Percentiles rank a stretch among this genome's conserved stretches.
Conservation (phyloP, 768 basidiomycete species). For the Brasilioporus rufonigricans region DNA sequence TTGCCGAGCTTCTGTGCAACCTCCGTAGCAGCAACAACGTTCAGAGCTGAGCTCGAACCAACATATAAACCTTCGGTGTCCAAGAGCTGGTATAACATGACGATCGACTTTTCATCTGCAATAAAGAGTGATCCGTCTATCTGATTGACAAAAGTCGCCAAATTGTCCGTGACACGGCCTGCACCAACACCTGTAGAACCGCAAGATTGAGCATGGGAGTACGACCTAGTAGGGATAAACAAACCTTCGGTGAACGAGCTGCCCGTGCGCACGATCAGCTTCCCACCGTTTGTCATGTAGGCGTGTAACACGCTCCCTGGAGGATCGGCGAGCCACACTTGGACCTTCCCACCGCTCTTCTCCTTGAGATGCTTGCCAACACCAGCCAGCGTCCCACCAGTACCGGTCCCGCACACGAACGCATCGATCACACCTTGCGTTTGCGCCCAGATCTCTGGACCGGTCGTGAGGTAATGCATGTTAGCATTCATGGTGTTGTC, state of each 20-base stretch:
- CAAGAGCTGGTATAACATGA: slow-evolving; percentile 90
- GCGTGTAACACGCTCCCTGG: slow-evolving; percentile 91
- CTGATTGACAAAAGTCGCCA: slow-evolving; percentile 76
- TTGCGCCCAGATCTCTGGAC: slow-evolving; percentile 96
- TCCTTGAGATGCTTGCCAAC: slow-evolving; percentile 83
- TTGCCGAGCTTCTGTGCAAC: slow-evolving; percentile 82
- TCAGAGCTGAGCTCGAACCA: slow-evolving; percentile 91
- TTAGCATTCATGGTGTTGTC: slow-evolving; percentile 94
- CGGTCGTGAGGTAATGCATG: slow-evolving; percentile 87
- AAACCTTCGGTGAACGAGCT: slow-evolving; percentile 90
- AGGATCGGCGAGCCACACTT: slow-evolving; percentile 95
- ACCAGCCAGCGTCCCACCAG: slow-evolving; percentile 96
- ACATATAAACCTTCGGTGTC: slow-evolving; percentile 93
- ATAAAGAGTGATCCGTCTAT: slow-evolving; percentile 86
- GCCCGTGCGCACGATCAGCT: slow-evolving; percentile 70
- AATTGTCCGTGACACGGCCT: slow-evolving; percentile 90
- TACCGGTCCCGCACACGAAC: slow-evolving; percentile 93
- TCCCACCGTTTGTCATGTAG: slow-evolving; percentile 78
- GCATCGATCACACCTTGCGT: slow-evolving; percentile 75
- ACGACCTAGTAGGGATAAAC: slow-evolving; percentile 1
- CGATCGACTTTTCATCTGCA: slow-evolving; percentile 84
- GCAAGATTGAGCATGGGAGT: background rate
- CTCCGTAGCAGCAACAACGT: slow-evolving; percentile 91
- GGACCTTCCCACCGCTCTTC: slow-evolving; percentile 69
- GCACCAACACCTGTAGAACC: slow-evolving; percentile 86